Evolutionary conservation across 176 grass and related monocot genomes (phyloP).

Genomic region (Juncus inflexus): DNA sequence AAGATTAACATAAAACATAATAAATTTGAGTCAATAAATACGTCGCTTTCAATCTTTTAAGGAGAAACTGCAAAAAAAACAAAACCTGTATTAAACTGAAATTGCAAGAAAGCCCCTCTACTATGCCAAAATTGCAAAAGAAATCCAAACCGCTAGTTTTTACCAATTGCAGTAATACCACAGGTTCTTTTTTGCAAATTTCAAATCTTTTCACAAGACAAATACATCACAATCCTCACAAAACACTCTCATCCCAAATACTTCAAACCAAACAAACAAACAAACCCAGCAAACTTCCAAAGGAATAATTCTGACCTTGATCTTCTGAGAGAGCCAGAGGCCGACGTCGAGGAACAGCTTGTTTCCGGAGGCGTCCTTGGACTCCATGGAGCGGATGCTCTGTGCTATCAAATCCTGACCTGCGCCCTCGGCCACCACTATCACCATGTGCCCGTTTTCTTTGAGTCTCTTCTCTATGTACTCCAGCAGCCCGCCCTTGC

Average conservation of each 20-base stretch:
- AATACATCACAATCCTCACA: not conserved
- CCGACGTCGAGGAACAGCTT: conserved; percentile 91
- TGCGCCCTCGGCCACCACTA: conserved; percentile 96
- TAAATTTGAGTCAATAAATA: too few species aligned
- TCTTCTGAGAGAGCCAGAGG: conserved; percentile 92
- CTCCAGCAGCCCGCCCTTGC: conserved; percentile 86
- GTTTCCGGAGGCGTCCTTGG: conserved; percentile 93
- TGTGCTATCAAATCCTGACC: conserved; percentile 81
- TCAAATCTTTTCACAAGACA: not conserved
- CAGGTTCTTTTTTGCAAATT: too few species aligned
- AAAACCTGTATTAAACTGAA: too few species aligned
- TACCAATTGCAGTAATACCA: too few species aligned
- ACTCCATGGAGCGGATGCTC: conserved; percentile 60
- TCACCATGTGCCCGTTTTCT: conserved; percentile 90
- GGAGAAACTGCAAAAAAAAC: too few species aligned
- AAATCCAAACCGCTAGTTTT: too few species aligned
- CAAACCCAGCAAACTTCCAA: too few species aligned
- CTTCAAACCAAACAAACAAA: too few species aligned
- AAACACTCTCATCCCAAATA: not conserved
- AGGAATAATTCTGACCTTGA: conserved; percentile 55
- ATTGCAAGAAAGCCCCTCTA: too few species aligned
- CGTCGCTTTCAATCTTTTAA: too few species aligned
- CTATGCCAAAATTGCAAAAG: too few species aligned
- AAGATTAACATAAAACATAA: too few species aligned
- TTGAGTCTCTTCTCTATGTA: conserved; percentile 80